Evolutionary conservation across 345 rosid species (phyloP).

Genomic region (Aethionema arabicum): DNA sequence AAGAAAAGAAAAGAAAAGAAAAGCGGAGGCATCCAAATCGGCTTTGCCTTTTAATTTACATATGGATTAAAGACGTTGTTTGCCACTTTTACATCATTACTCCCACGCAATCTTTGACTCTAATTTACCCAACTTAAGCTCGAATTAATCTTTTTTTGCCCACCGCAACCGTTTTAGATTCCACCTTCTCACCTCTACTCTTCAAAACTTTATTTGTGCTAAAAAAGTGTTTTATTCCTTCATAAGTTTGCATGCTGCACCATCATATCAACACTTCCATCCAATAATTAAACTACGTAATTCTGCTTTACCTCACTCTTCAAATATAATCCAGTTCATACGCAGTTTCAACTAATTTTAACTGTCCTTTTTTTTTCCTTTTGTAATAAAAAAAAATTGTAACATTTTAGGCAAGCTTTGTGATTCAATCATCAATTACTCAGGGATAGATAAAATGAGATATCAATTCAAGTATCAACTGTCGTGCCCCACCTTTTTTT

Average conservation of each 20-base stretch:
- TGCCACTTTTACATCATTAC: slow-evolving; percentile 37
- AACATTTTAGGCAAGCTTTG: slow-evolving; percentile 25
- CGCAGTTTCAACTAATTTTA: not conserved
- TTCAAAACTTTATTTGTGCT: too few species aligned
- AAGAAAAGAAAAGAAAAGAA: not conserved
- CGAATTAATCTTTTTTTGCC: slow-evolving; percentile 28
- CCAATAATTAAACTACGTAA: too few species aligned
- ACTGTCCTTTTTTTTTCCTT: slow-evolving; percentile 8
- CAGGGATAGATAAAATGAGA: not conserved
- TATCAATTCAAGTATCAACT: slow-evolving; percentile 6
- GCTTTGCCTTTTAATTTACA: slow-evolving; percentile 36
- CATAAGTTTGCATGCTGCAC: too few species aligned
- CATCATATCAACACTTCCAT: too few species aligned
- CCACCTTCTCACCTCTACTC: too few species aligned
- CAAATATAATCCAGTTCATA: too few species aligned
- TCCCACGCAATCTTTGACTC: slow-evolving; percentile 41
- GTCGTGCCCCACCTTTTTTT: slow-evolving; percentile 5
- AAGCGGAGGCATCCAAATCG: slow-evolving; percentile 34
- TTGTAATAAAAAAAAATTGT: slow-evolving; percentile 4
- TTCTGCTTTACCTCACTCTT: too few species aligned
- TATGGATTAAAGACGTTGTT: slow-evolving; percentile 37
- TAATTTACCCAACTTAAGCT: slow-evolving; percentile 21
- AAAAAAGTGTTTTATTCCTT: too few species aligned
- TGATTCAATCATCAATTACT: slow-evolving; percentile 22
- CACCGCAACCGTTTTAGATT: not conserved